Evolutionary conservation across 495 filamentous ascomycete species (phyloP).

Genomic region (Echria macrotheca): DNA sequence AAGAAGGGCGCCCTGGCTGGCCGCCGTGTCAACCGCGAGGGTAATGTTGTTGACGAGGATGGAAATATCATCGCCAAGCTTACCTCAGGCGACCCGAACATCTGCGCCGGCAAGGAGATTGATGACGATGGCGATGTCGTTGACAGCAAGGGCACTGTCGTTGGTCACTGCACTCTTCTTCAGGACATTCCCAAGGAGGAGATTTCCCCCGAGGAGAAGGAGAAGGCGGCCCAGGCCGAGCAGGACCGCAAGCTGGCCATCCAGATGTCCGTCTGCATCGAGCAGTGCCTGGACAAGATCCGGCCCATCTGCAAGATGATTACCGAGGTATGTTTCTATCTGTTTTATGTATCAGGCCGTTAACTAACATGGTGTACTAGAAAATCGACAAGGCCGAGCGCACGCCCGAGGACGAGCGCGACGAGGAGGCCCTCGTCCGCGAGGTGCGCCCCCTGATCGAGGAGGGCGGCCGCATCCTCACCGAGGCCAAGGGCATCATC

Average conservation of each 20-base stretch:
- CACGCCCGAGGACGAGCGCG: constrained; percentile 82
- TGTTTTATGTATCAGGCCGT: no score
- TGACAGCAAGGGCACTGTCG: constrained; percentile 71
- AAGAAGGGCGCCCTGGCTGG: constrained; percentile 59
- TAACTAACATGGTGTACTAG: constrained; percentile 37
- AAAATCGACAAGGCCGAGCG: constrained; percentile 74
- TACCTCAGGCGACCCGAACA: constrained; percentile 64
- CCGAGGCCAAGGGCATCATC: constrained; percentile 85
- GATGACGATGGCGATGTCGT: constrained; percentile 84
- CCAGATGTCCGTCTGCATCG: constrained; percentile 69
- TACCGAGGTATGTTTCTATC: constrained; percentile 56
- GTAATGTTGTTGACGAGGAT: constrained; percentile 74
- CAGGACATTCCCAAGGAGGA: constrained; percentile 61
- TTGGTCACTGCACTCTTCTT: constrained; percentile 76
- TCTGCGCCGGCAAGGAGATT: constrained; percentile 70
- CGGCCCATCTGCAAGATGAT: constrained; percentile 85
- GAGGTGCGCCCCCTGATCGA: constrained; percentile 83
- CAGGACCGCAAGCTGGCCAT: constrained; percentile 69
- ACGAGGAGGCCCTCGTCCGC: constrained; percentile 83
- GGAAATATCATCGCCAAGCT: constrained; percentile 77
- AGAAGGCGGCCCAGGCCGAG: constrained; percentile 51
- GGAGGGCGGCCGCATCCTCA: constrained; percentile 72
- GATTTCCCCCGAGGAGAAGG: constrained; percentile 44
- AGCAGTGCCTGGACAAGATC: constrained; percentile 75
- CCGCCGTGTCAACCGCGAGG: constrained; percentile 72